Conservation (phyloP, 2,329 filamentous ascomycete species). For the Alternaria novae-zelandiae region DNA sequence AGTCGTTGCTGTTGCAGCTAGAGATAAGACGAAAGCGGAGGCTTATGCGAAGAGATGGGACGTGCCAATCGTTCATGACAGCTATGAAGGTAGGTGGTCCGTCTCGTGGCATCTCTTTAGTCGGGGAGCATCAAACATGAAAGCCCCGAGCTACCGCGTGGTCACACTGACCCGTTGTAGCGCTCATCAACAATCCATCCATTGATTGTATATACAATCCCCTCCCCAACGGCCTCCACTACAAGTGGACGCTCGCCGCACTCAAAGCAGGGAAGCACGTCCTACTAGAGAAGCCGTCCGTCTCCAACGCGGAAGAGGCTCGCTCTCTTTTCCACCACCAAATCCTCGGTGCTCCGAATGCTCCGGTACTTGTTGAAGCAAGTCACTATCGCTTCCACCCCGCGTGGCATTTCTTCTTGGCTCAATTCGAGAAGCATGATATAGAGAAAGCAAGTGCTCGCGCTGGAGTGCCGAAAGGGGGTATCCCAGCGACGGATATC, state of each 20-base stretch:
- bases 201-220: constrained; percentile 55
- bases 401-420: constrained; percentile 45
- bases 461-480: constrained; percentile 30
- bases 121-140: background rate
- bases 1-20: constrained; percentile 60
- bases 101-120: background rate
- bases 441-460: constrained; percentile 43
- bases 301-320: constrained; percentile 52
- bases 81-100: constrained; percentile 55
- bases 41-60: constrained; percentile 59
- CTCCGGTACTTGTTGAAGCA: constrained; percentile 54
- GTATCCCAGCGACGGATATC: constrained; percentile 44
- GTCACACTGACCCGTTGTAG: constrained; percentile 14
- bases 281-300: constrained; percentile 56
- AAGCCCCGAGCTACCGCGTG: background rate
- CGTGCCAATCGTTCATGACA: constrained; percentile 58
- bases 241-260: constrained; percentile 51
- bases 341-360: constrained; percentile 42
- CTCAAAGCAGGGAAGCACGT: constrained; percentile 54
- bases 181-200: constrained; percentile 47
- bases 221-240: constrained; percentile 54
- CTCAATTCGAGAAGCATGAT: constrained; percentile 42
- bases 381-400: constrained; percentile 55
- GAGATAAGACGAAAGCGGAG: constrained; percentile 56
- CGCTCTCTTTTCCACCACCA: constrained; percentile 48